Evolutionary conservation across 163 green algal species (phyloP), one percentile per base, ranked within the genome.

Genomic region (Scenedesmus sp.): DNA sequence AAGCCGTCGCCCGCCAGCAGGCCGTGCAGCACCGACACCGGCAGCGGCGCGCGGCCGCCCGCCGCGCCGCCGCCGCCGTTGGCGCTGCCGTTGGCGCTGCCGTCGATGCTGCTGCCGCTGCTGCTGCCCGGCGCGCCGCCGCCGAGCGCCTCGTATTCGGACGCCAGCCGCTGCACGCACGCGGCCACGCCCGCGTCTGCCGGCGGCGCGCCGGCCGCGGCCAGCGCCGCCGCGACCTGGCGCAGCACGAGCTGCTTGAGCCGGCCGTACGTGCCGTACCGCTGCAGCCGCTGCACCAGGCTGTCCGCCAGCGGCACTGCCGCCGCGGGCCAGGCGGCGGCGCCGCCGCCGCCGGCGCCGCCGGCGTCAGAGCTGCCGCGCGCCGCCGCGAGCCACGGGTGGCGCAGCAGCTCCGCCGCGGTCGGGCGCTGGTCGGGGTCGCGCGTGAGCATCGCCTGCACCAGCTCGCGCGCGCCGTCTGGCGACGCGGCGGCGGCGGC

Each of bases 271-370:
- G 89, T 95, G 50, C 92, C 92, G 63, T 82, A 92, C 24, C 85
- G 80, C 81, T 92, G 87, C 76, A 95, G 77, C 58, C 91, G 85
- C 84, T 93, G 88, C 33, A 95, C 89, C 53, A 95, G 74, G 3
- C 77, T 89, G 39, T 86, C 80, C 20, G 58, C 67, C 17, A 93
- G 77, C 20, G 77, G 72, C 42, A n/a, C n/a, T n/a, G 7, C 7
- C 39, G 39, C 39, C 39, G 6, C 39, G 39, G 39, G 39, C 10
- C 7, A 47, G 7, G 39, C 36, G 31, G 33, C 20, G 57, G n/a
- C 69, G 51, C 60, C 17, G 26, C 26, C 44, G 26, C 53, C 62
- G 53, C 70, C 51, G 70, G 33, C 17, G 9, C 7, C 56, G 28
- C 44, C 20, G 15, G 18, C 50, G 29, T n/a, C 51, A 29, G 2